Evolutionary conservation across 768 basidiomycete species (phyloP), one percentile per base, ranked within the genome.

Genomic region (Macrolepiota dolichaula): DNA sequence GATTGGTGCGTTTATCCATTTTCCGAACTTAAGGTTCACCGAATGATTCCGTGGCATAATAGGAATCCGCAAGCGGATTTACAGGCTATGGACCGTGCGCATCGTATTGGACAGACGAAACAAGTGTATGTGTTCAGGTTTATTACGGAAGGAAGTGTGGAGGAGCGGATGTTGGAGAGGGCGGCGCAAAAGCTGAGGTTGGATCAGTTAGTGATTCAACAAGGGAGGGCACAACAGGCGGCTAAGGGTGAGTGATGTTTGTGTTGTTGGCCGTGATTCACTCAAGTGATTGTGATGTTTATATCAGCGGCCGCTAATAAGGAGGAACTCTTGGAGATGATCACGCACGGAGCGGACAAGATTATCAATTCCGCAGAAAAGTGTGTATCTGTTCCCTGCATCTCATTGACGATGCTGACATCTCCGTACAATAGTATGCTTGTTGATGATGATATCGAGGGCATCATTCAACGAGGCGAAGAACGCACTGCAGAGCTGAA

Each of bases 41-140:
- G n/a, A n/a, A n/a, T n/a, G n/a, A n/a, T n/a, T n/a, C 19, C 9
- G 32, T 25, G 17, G 55, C 12, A 35, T n/a, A 2, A 17, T 65
- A 94, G 91, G 94, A 99, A 98, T 72, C 96, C 97, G 1, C 97
- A 99, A 76, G 97, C 96, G 1, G 97, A 99, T 78, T 75, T 99
- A 50, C 97, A 99, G 72, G 97, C 97, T 4, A 98, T 97, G 96
- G 95, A 98, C 70, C 91, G 94, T 60, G 96, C 96, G 0, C 95
- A 96, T 76, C 91, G 94, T 59, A 96, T 96, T 63, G 95, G 95
- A 2, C 95, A 98, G 76, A 96, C 92, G 49, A 98, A 96, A 75
- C 95, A 98, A 73, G 96, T 97, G 19, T 96, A 94, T 68, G 96
- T 97, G 4, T 98, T 93, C 79, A 79, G 96, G n/a, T 96, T 97